phyloP scores from a whole-genome alignment of 2,329 filamentous ascomycete species.

The Blumeria hordei region DNA sequence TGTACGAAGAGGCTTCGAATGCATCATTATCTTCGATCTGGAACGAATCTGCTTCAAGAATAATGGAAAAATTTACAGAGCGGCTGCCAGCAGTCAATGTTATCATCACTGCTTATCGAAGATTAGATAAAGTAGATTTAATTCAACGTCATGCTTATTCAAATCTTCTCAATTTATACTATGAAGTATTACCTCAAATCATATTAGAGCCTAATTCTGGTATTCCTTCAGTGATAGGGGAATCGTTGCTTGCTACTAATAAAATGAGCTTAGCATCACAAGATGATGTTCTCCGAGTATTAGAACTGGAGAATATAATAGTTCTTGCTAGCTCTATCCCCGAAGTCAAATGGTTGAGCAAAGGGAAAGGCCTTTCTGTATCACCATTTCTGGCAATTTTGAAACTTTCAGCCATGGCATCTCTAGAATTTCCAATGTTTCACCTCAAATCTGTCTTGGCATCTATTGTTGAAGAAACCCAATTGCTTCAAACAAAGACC shows the following conservation, averaged over 20 bases:
- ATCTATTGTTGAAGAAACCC: constrained; percentile 37
- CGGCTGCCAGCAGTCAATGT: constrained; percentile 66
- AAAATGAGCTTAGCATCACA: constrained; percentile 19
- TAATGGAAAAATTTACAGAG: constrained; percentile 52
- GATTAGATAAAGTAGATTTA: constrained; percentile 39
- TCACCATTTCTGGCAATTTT: constrained; percentile 54
- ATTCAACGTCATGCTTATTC: constrained; percentile 60
- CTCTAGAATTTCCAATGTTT: constrained; percentile 22
- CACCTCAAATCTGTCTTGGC: constrained; percentile 31
- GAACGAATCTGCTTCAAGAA: constrained; percentile 40
- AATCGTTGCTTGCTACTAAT: constrained; percentile 38
- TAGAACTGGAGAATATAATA: constrained; percentile 63
- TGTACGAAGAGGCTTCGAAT: constrained; percentile 20
- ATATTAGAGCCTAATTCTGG: constrained; percentile 74
- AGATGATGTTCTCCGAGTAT: constrained; percentile 31
- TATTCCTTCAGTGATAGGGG: constrained; percentile 51
- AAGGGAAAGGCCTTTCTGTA: constrained; percentile 33
- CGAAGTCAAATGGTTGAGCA: constrained; percentile 78
- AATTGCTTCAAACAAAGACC: constrained; percentile 31
- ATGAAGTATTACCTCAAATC: constrained; percentile 54
- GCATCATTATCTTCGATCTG: constrained; percentile 25
- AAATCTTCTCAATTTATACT: constrained; percentile 61
- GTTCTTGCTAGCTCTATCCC: constrained; percentile 59
- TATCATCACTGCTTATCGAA: constrained; percentile 48
- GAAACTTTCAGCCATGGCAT: constrained; percentile 27